Evolutionary conservation across 495 filamentous ascomycete genomes (phyloP).

Genomic region (Aspergillus sclerotiicarbonarius): DNA sequence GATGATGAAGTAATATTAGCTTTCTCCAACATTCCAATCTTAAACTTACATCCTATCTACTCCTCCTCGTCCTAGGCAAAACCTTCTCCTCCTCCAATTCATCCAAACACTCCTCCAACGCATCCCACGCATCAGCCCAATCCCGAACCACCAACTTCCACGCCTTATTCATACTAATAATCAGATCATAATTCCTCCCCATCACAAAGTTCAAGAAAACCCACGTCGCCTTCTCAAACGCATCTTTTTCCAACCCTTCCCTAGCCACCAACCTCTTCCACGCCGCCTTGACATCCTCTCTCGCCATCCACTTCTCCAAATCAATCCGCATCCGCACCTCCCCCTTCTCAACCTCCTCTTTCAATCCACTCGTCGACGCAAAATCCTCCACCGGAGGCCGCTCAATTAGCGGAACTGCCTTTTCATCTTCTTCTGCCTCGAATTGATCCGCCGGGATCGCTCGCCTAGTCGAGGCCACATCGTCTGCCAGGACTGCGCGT

Average conservation of each 20-base stretch:
- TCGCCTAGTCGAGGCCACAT: constrained; percentile 49
- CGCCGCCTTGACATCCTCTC: too few relatives aligned
- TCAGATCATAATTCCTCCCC: constrained; percentile 13
- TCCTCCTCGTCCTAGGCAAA: constrained; percentile 25
- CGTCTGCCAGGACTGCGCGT: constrained; percentile 49
- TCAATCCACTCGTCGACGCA: too few relatives aligned
- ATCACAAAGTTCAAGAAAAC: too few relatives aligned
- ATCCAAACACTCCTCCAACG: constrained; percentile 28
- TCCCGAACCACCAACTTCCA: constrained; percentile 25
- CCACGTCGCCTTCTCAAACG: too few relatives aligned
- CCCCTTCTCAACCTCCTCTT: too few relatives aligned
- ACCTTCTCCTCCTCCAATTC: constrained; percentile 30
- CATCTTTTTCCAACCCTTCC: too few relatives aligned
- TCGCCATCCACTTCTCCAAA: too few relatives aligned
- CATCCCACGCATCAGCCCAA: constrained; percentile 46
- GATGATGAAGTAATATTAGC: not conserved
- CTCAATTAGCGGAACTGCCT: not conserved
- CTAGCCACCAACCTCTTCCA: too few relatives aligned
- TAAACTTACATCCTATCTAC: not conserved
- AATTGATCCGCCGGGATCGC: not conserved
- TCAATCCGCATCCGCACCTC: too few relatives aligned
- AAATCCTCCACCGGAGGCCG: not conserved
- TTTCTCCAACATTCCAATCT: not conserved
- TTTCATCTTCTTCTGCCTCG: not conserved
- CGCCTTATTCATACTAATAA: constrained; percentile 55